Conservation (phyloP, 352 stramenopile species). For the Globisporangium middletonii region DNA sequence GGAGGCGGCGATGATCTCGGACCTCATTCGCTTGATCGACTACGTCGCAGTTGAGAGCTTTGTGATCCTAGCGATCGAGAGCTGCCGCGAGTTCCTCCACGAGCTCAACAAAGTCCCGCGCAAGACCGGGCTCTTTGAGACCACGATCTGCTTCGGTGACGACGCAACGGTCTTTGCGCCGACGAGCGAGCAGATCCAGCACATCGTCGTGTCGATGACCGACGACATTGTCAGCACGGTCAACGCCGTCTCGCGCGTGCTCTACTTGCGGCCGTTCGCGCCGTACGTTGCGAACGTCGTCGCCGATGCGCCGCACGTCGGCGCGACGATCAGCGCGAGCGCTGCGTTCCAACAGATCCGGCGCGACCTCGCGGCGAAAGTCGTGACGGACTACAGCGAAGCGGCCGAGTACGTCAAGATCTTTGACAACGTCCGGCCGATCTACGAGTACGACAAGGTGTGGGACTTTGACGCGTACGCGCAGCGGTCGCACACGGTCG, state of each 20-base stretch:
- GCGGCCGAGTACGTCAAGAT: conserved; percentile 89
- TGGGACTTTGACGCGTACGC: conserved; percentile 90
- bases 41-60: conserved; percentile 91
- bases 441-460: conserved; percentile 88
- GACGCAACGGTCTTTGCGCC: conserved; percentile 78
- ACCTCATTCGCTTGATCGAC: conserved; percentile 92
- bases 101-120: conserved; percentile 85
- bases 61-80: conserved; percentile 79
- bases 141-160: conserved; percentile 88
- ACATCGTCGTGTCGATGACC: conserved; percentile 84
- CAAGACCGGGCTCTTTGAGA: conserved; percentile 93
- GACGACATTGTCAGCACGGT: conserved; percentile 87
- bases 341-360: conserved; percentile 72
- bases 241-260: conserved; percentile 84
- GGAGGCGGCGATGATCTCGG: conserved; percentile 86
- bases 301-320: conserved; percentile 69
- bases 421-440: conserved; percentile 90
- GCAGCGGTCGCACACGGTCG: conserved; percentile 76
- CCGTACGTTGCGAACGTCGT: conserved; percentile 63
- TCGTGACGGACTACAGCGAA: conserved; percentile 82
- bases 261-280: conserved; percentile 87
- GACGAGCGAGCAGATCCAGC: conserved; percentile 85
- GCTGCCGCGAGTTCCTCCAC: conserved; percentile 78
- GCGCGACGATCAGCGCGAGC: conserved; percentile 63
- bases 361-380: conserved; percentile 76